A percentile compares a stretch with the other conserved stretches of the same genome.
phyloP scores from a whole-genome alignment of 495 filamentous ascomycete species.

The Daldinia vernicosa region DNA sequence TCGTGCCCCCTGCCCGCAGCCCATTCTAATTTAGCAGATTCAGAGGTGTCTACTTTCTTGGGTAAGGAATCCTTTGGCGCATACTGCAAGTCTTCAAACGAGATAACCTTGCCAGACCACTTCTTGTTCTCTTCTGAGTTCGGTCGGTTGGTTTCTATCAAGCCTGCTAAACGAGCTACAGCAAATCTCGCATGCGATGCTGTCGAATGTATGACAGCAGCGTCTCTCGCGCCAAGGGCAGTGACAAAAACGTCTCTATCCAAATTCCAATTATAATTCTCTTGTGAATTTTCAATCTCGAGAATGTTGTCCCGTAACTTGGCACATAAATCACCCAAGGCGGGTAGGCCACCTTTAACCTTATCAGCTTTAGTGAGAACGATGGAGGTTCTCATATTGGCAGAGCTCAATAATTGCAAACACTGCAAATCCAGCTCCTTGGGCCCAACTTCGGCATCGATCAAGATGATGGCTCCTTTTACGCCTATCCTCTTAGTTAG shows the following conservation, averaged over 20 bases:
- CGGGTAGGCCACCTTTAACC: slow-evolving; percentile 43
- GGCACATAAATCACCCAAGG: slow-evolving; percentile 48
- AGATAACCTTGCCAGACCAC: slow-evolving; percentile 43
- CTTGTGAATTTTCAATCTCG: slow-evolving; percentile 45
- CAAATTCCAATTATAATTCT: slow-evolving; percentile 53
- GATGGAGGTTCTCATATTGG: slow-evolving; percentile 75
- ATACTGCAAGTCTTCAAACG: slow-evolving; percentile 43
- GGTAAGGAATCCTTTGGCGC: background rate
- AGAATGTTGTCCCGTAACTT: slow-evolving; percentile 51
- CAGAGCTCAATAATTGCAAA: slow-evolving; percentile 68
- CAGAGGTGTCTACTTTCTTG: background rate
- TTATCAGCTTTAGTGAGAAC: slow-evolving; percentile 86
- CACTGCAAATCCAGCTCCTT: slow-evolving; percentile 76
- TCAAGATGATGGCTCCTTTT: slow-evolving; percentile 80
- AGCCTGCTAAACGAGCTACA: slow-evolving; percentile 53
- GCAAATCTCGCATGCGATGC: slow-evolving; percentile 50
- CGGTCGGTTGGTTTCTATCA: slow-evolving; percentile 43
- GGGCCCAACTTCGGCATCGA: slow-evolving; percentile 83
- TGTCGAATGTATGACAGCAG: slow-evolving; percentile 35
- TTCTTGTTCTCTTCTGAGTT: slow-evolving; percentile 28
- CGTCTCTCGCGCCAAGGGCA: slow-evolving; percentile 50
- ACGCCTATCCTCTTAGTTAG: slow-evolving; percentile 76
- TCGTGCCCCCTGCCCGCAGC: slow-evolving; percentile 1
- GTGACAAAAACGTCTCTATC: slow-evolving; percentile 60
- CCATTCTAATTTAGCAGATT: slow-evolving; percentile 25